Evolutionary conservation across 306 rosid species (phyloP).

Genomic region (Citrullus mucosospermus): DNA sequence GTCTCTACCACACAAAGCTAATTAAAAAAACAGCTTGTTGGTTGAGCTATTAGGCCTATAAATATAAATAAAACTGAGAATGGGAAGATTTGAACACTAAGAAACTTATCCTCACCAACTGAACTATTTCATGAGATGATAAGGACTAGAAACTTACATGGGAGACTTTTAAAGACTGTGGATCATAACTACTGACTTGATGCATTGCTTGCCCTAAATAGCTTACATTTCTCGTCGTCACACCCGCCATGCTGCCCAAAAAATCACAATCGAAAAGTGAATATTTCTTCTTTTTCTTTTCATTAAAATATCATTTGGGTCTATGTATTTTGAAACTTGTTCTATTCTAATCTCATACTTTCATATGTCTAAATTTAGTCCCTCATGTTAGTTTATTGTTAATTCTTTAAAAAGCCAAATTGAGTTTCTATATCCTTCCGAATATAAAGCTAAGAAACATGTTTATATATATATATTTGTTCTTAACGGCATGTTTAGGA

Average conservation of each 20-base stretch:
- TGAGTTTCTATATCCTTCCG: no score
- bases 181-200: constrained; percentile 11
- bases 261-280: background rate
- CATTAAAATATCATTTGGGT: no score
- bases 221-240: constrained; percentile 29
- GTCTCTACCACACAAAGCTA: background rate
- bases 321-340: no score
- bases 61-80: background rate
- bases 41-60: background rate
- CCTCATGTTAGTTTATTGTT: no score
- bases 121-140: background rate
- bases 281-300: background rate
- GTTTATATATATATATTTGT: no score
- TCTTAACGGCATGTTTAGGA: no score
- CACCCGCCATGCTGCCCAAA: constrained; percentile 26
- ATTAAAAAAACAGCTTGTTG: background rate
- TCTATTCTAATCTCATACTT: no score
- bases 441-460: no score
- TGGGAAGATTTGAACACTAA: background rate
- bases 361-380: background rate
- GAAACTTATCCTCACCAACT: background rate
- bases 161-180: background rate
- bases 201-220: constrained; percentile 32
- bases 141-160: background rate
- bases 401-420: no score